Conservation (phyloP, 2,329 filamentous ascomycete species). For the Arthrinium phaeospermum region DNA sequence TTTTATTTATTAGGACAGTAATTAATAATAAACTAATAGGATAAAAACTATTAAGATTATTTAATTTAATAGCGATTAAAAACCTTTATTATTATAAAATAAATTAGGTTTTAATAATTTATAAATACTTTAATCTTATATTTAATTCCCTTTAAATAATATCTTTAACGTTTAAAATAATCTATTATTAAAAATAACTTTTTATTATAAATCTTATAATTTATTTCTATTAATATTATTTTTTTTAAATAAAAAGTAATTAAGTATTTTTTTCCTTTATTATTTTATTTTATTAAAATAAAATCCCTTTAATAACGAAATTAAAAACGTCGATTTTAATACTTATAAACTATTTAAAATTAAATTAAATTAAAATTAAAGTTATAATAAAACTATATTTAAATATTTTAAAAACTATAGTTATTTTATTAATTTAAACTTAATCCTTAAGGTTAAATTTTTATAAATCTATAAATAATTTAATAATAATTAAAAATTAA, state of each 20-base stretch:
- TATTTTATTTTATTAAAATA: not conserved
- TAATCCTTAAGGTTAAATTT: not conserved
- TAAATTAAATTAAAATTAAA: not conserved
- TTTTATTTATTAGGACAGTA: not conserved
- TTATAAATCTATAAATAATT: not conserved
- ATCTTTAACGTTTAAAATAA: not conserved
- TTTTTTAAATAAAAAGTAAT: not conserved
- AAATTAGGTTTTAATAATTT: not conserved
- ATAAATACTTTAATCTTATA: not conserved
- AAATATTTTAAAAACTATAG: not conserved
- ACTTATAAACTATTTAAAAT: not conserved
- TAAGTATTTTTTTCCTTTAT: not conserved
- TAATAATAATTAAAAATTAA: not conserved
- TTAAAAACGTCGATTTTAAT: not conserved
- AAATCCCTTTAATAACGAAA: not conserved
- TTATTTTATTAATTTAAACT: not conserved
- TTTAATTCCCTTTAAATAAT: not conserved
- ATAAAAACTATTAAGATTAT: not conserved
- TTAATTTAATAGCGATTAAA: not conserved
- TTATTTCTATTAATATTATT: not conserved
- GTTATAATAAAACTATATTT: not conserved
- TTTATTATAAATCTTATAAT: not conserved
- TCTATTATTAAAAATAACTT: not conserved
- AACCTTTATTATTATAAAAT: not conserved
- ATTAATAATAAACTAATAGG: not conserved